A percentile compares a stretch with the other conserved stretches of the same genome.
Conservation (phyloP, 495 filamentous ascomycete genomes). For the Annulohypoxylon bovei region DNA sequence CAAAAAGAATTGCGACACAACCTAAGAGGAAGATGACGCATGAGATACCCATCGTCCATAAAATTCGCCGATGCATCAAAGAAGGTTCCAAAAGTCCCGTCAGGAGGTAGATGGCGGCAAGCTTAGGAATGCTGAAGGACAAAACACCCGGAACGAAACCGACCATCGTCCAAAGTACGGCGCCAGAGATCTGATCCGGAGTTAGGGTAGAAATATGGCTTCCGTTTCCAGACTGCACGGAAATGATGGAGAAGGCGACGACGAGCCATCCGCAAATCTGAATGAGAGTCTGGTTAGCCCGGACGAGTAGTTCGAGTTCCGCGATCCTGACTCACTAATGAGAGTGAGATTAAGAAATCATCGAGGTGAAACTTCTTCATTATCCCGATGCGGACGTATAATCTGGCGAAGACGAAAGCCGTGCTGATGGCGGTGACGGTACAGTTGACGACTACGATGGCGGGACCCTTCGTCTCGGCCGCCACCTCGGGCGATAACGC, state of each 20-base stretch:
- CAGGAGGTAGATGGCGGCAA: conserved; percentile 56
- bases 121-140: conserved; percentile 56
- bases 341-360: conserved; percentile 35
- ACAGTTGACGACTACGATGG: conserved; percentile 18
- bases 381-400: conserved; percentile 36
- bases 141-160: conserved; percentile 54
- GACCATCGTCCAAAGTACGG: conserved; percentile 48
- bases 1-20: conserved; percentile 53
- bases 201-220: conserved; percentile 44
- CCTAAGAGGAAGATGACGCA: conserved; percentile 45
- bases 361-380: conserved; percentile 40
- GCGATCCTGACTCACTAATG: conserved; percentile 22
- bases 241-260: conserved; percentile 21
- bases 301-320: not conserved
- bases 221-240: conserved; percentile 22
- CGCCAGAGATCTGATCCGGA: conserved; percentile 38
- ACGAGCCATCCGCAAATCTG: conserved; percentile 22
- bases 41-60: conserved; percentile 49
- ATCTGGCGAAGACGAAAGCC: conserved; percentile 42
- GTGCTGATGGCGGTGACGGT: conserved; percentile 32
- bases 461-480: conserved; percentile 32
- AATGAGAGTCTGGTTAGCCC: not conserved
- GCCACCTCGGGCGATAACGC: not conserved
- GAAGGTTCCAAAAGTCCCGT: conserved; percentile 50
- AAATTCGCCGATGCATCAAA: conserved; percentile 40